Percentiles rank a stretch among this genome's conserved stretches.
These are phyloP conservation scores for Cenococcum geophilum DNA, from an alignment of 495 filamentous ascomycete genomes.

Conservation along the genomic window DNA sequence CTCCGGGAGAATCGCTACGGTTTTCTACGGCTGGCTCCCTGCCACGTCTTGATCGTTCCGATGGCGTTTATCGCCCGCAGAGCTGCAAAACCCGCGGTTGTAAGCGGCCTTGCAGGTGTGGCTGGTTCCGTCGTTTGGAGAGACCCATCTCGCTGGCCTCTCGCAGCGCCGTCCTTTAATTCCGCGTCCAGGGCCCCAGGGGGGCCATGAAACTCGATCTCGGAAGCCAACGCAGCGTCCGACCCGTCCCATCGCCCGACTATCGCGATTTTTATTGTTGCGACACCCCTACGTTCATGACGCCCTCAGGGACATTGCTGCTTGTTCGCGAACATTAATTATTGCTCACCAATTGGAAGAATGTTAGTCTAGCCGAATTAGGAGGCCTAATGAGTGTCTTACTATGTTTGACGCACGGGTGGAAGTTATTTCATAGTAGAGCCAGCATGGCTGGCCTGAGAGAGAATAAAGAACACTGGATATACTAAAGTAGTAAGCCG, in stretches of 20 bases:
- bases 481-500: conserved; percentile 1
- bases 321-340: neutral
- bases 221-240: conserved; percentile 31
- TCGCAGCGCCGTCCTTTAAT: conserved; percentile 26
- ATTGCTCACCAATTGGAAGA: neutral
- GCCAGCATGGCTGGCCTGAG: neutral
- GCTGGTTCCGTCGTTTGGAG: conserved; percentile 17
- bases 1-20: neutral
- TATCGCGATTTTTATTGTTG: conserved; percentile 9
- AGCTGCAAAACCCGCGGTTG: neutral
- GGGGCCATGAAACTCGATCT: conserved; percentile 30
- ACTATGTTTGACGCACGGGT: conserved; percentile 3
- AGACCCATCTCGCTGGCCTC: conserved; percentile 24
- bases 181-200: conserved; percentile 21
- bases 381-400: neutral
- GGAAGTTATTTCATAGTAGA: neutral
- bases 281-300: neutral
- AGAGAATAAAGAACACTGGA: neutral
- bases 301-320: neutral
- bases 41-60: neutral
- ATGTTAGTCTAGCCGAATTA: neutral
- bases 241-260: conserved; percentile 26
- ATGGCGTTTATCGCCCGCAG: neutral
- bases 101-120: conserved; percentile 12
- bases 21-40: neutral